A percentile compares a stretch with the other conserved stretches of the same genome.
phyloP scores from a whole-genome alignment of 75 land plant genomes.

The Picea glauca region DNA sequence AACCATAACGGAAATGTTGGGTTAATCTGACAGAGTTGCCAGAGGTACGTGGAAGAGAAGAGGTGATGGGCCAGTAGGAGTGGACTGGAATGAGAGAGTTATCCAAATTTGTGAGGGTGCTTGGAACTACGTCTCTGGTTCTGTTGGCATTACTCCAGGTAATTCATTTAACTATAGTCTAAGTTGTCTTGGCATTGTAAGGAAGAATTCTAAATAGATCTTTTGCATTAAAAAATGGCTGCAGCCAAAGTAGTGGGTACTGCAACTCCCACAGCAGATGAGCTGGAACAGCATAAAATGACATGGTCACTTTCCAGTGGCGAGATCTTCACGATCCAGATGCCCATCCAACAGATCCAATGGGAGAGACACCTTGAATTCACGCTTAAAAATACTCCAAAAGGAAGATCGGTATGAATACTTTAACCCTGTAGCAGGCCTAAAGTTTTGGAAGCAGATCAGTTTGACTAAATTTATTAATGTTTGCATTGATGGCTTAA shows the following conservation, averaged over 20 bases:
- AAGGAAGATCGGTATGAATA: constrained; percentile 28
- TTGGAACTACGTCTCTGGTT: constrained; percentile 72
- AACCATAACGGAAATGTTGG: too few species aligned
- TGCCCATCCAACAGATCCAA: constrained; percentile 27
- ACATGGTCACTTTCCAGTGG: constrained; percentile 79
- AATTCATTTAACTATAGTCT: constrained; percentile 3
- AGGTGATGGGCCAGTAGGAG: constrained; percentile 59
- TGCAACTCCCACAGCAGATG: constrained; percentile 70
- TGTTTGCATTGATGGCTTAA: constrained; percentile 40
- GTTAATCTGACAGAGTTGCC: constrained; percentile 40
- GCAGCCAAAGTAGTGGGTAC: constrained; percentile 78
- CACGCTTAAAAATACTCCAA: constrained; percentile 30
- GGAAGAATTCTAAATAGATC: not conserved
- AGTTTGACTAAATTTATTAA: too few species aligned
- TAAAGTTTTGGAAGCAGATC: constrained; percentile 35
- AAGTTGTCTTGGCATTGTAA: not conserved
- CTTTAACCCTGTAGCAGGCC: constrained; percentile 58
- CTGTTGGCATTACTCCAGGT: constrained; percentile 72
- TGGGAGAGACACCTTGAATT: constrained; percentile 52
- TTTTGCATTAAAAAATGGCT: not conserved
- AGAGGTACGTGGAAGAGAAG: constrained; percentile 78
- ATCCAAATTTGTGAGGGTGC: constrained; percentile 76
- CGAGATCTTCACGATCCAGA: constrained; percentile 48
- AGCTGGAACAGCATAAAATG: constrained; percentile 43
- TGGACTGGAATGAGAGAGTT: constrained; percentile 83